Evolutionary conservation across 805 yeast genomes (phyloP).

Genomic region (Candida sithepensis): DNA sequence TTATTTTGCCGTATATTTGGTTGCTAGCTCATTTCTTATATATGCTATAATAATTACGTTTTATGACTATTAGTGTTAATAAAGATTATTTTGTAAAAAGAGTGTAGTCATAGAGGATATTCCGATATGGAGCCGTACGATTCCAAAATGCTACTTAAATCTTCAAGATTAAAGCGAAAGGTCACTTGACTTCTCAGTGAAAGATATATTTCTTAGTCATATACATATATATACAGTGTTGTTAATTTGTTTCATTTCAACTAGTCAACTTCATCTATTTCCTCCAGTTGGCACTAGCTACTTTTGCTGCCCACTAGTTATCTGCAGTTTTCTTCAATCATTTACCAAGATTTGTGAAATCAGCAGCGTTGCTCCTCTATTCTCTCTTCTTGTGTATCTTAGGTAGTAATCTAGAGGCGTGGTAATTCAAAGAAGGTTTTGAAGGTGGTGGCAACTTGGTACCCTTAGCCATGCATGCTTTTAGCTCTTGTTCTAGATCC

Average conservation of each 20-base stretch:
- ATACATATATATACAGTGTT: neutral
- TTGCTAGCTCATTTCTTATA: neutral
- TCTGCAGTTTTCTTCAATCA: too few relatives aligned
- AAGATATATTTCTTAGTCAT: too few relatives aligned
- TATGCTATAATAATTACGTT: neutral
- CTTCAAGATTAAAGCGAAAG: too few relatives aligned
- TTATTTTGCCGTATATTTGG: neutral
- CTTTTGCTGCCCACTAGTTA: too few relatives aligned
- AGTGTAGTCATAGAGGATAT: too few relatives aligned
- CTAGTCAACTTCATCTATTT: neutral
- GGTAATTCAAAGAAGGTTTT: constrained; percentile 48
- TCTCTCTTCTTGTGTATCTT: constrained; percentile 42
- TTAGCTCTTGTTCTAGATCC: constrained; percentile 63
- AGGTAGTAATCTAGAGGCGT: constrained; percentile 53
- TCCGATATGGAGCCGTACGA: too few relatives aligned
- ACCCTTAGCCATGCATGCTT: constrained; percentile 62
- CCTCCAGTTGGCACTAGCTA: too few relatives aligned
- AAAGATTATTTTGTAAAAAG: too few relatives aligned
- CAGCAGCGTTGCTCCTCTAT: constrained; percentile 5
- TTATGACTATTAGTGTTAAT: neutral
- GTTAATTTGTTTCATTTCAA: neutral
- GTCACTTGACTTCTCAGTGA: too few relatives aligned
- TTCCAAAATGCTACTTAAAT: too few relatives aligned
- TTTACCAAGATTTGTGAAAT: too few relatives aligned
- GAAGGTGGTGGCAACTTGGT: constrained; percentile 32